Base-by-base conservation (phyloP, 208 protist genomes). In the Leishmania amazonensis region DNA sequence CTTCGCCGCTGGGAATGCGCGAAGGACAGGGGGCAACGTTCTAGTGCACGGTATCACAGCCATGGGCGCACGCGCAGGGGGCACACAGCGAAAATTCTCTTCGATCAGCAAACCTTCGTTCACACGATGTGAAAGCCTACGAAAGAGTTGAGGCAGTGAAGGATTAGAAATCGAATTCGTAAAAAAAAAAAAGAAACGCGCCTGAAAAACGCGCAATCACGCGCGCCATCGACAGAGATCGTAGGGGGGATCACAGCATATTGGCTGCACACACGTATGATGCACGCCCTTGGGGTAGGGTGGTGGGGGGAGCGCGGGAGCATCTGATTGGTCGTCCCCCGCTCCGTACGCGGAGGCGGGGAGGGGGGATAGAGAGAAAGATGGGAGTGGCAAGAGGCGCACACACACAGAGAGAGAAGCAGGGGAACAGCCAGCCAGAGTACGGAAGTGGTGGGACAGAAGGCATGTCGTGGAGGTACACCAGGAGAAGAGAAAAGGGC, bases 91-190 rank as follows among this genome's bases (percentile, higher is more conserved):
- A 49, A 31, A 42, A 42, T 11, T 79, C 86, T 89, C 68, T 89
- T 87, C 86, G 83, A 81, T 82, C 77, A 87, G 83, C 83, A 89
- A 89, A 89, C 86, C 83, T 83, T 77, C 82, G 62, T n/a, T 79
- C 60, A 79, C 75, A 45, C 51, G 0, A 47, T 72, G 67, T 72
- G 67, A 79, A 83, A 83, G 84, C 80, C 45, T 81, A 87, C 51
- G 64, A 53, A 58, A 76, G 38, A 53, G 38, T 9, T n/a, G 42
- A 80, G 57, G 76, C 80, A 75, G 73, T 62, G 77, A 71, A 83
- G 79, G 83, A 89, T 87, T 87, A 85, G 80, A 87, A 87, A 90
- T 78, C 81, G 81, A 87, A 87, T 90, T 85, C 17, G 15, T 0
- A 35, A 35, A 35, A 35, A 35, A 35, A 35, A 28, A 42, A 42